Percentiles rank a stretch among this genome's conserved stretches.
phyloP scores from a whole-genome alignment of 2,329 filamentous ascomycete genomes.

The Golovinomyces cichoracearum region DNA sequence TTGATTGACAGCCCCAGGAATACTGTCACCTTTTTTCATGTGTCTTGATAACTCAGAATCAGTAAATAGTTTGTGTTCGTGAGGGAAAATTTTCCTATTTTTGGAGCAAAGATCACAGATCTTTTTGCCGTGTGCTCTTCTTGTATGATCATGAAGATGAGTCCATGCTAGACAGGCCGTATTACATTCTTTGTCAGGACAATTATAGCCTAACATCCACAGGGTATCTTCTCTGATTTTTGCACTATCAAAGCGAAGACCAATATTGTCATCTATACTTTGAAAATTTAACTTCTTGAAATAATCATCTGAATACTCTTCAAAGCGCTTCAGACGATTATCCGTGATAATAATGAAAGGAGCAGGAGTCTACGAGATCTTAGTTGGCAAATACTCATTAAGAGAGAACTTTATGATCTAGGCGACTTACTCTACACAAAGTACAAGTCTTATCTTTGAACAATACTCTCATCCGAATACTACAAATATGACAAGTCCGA shows the following conservation, averaged over 20 bases:
- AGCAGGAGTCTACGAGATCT: slow-evolving; percentile 31
- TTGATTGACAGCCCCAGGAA: slow-evolving; percentile 68
- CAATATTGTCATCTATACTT: slow-evolving; percentile 58
- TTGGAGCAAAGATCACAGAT: slow-evolving; percentile 80
- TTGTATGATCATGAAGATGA: slow-evolving; percentile 58
- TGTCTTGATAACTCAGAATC: slow-evolving; percentile 58
- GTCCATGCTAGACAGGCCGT: slow-evolving; percentile 63
- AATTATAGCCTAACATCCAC: slow-evolving; percentile 76
- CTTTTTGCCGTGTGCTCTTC: slow-evolving; percentile 53
- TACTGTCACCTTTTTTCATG: slow-evolving; percentile 74
- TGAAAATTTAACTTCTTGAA: slow-evolving; percentile 35
- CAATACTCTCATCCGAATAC: slow-evolving; percentile 65
- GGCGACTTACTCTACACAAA: slow-evolving; percentile 58
- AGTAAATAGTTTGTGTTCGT: slow-evolving; percentile 85
- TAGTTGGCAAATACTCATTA: background rate
- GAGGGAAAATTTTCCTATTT: slow-evolving; percentile 95
- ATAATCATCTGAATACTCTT: slow-evolving; percentile 40
- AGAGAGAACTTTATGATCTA: background rate
- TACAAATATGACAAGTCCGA: slow-evolving; percentile 87
- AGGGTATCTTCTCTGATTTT: slow-evolving; percentile 82
- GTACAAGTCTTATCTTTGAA: slow-evolving; percentile 94
- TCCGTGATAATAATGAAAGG: slow-evolving; percentile 82
- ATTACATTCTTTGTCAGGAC: slow-evolving; percentile 62
- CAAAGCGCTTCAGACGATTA: slow-evolving; percentile 51
- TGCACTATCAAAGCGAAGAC: slow-evolving; percentile 69